Evolutionary conservation across 768 basidiomycete genomes (phyloP), one percentile per base, ranked within the genome.

Genomic region (Holtermanniella nyarrowii): DNA sequence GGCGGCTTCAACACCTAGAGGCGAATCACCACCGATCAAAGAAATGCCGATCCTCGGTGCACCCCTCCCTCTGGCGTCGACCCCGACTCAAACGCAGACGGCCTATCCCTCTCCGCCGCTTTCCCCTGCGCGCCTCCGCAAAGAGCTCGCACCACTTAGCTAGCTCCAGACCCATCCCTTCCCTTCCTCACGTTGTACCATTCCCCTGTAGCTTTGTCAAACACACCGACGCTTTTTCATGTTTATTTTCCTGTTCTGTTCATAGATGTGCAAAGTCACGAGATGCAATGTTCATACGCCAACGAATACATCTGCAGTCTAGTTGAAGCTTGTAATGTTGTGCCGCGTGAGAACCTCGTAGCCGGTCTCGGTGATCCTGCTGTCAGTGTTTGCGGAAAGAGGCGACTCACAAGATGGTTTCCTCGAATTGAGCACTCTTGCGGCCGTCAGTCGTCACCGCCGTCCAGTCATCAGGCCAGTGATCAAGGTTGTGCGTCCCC

Each of bases 381-480:
- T 3, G 12, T 20, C 40, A 31, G 21, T 22, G 44, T 44, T 13
- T 44, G 31, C 4, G 5, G 22, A 50, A 44, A 24, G 14, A 44
- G 46, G 14, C 20, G 46, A 79, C 88, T 62, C 64, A 91, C 90
- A 99, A 72, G 27, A 99, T 75, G 0, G 93, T 96, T 65, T 99
- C 95, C 70, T 99, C 95, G 66, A 96, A 99, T 65, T 99, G 95
- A 1, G 95, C 95, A 54, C 87, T 90, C 50, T 79, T 76, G 69
- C 85, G 85, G 21, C 90, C 93, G 72, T 96, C 93, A 12, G 78
- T 72, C 3, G 95, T 99, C 20, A 85, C 88, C 1, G 91, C 88
- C 2, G 93, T 97, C 93, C 93, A 97, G 65, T 88, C 83, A 70
- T 93, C 89, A 26, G 84, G 84, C 90, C 90, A 72, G 55, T 69